Evolutionary conservation across 139 green algal species (phyloP), one percentile per base, ranked within the genome.

Genomic region (Astrephomene gubernaculifera): DNA sequence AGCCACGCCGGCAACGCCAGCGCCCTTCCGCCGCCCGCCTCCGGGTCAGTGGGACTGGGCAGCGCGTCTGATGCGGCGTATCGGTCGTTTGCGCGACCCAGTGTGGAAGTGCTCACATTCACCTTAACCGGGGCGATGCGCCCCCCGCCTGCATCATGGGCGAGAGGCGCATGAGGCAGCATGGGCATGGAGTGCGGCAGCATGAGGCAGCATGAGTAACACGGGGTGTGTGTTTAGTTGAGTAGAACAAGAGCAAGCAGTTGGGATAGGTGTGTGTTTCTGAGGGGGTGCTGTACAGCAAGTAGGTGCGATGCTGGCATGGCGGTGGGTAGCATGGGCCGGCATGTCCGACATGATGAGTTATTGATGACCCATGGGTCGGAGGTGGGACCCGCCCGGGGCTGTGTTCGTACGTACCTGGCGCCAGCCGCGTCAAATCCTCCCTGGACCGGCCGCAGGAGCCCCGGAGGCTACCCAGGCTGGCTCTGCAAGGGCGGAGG

Each of bases 1-100:
- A 82, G 74, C 74, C 74, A 82, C 2, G 74, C 2, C 5, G 44
- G 49, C 36, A 71, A n/a, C n/a, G 33, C 36, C 29, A 12, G 22
- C n/a, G 53, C 22, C 52, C 73, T 36, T 21, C 10, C 24, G 9
- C 57, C 29, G 38, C 38, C 74, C 12, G 54, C 68, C 6, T 38
- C 74, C 5, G 39, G 27, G n/a, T 69, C 74, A 38, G 53, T 60
- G 54, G 74, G 74, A 39, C 74, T 82, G 57, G 74, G 38, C 54
- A 82, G 74, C 19, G 38, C 54, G 7, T 71, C 74, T 27, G 57
- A 36, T 0, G 74, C 74, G 19, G 74, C 74, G 60, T 82, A 82
- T 12, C 74, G 74, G 54, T 82, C 54, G 57, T 82, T 82, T 54
- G 38, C 54, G 36, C 36, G 54, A 27, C 57, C 44, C 31, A 65